Percentiles rank a stretch among this genome's conserved stretches.
phyloP scores from a whole-genome alignment of 495 filamentous ascomycete species.

The Aspergillus bridgeri region DNA sequence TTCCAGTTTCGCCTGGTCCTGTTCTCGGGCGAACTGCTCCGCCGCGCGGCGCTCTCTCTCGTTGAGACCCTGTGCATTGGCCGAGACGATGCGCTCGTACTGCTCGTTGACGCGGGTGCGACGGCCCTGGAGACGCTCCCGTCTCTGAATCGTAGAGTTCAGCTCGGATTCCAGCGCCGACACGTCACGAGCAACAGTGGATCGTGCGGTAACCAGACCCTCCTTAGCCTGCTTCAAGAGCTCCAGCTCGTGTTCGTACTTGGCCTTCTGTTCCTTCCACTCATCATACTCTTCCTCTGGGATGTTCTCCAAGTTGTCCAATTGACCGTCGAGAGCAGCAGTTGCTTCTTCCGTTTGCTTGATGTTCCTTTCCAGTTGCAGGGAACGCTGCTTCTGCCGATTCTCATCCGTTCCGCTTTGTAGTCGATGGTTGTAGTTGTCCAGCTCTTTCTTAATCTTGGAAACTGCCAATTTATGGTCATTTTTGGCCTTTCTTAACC shows the following conservation, averaged over 20 bases:
- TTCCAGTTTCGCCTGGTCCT: slow-evolving; percentile 61
- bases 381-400: slow-evolving; percentile 71
- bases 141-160: slow-evolving; percentile 63
- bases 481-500: slow-evolving; percentile 70
- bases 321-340: slow-evolving; percentile 55
- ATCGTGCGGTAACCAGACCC: slow-evolving; percentile 58
- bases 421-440: slow-evolving; percentile 64
- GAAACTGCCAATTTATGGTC: slow-evolving; percentile 73
- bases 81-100: slow-evolving; percentile 71
- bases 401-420: slow-evolving; percentile 80
- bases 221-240: slow-evolving; percentile 57
- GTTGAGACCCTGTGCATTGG: slow-evolving; percentile 70
- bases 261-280: slow-evolving; percentile 56
- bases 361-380: slow-evolving; percentile 74
- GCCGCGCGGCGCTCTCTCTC: slow-evolving; percentile 69
- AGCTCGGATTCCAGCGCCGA: slow-evolving; percentile 64
- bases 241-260: slow-evolving; percentile 62
- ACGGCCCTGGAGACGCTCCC: slow-evolving; percentile 72
- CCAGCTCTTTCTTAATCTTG: slow-evolving; percentile 73
- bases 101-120: slow-evolving; percentile 74
- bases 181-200: slow-evolving; percentile 60
- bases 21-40: slow-evolving; percentile 61
- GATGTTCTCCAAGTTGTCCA: slow-evolving; percentile 63
- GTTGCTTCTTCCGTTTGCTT: slow-evolving; percentile 79
- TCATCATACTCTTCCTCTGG: slow-evolving; percentile 63